These are phyloP conservation scores for Nemania diffusa DNA, from an alignment of 2,329 filamentous ascomycete species.

Conservation along the genomic window DNA sequence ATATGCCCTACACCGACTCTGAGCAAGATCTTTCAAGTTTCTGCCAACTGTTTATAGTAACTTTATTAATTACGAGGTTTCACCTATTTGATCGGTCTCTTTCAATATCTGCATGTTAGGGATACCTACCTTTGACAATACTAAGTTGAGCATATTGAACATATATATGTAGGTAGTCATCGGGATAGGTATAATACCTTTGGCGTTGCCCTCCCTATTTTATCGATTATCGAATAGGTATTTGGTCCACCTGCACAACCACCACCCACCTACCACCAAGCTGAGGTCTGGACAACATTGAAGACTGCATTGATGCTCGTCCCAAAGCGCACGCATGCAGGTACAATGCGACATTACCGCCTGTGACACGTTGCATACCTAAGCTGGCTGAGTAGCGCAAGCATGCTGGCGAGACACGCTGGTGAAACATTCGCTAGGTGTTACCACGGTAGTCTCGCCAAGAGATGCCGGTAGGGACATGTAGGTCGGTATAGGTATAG, in stretches of 20 bases:
- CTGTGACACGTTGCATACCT: constrained; percentile 27
- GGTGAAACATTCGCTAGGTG: constrained; percentile 49
- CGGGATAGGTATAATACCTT: no score
- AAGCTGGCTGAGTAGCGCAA: constrained; percentile 12
- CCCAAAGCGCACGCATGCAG: constrained; percentile 26
- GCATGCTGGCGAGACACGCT: constrained; percentile 83
- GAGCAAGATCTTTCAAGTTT: constrained; percentile 11
- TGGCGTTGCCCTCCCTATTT: background rate
- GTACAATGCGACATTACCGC: constrained; percentile 32
- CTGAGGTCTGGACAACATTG: constrained; percentile 23
- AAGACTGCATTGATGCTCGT: constrained; percentile 25
- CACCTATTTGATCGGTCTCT: constrained; percentile 3
- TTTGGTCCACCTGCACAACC: background rate
- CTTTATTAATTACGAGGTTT: constrained; percentile 16
- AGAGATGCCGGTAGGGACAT: no score
- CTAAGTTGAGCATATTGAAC: background rate
- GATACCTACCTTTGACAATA: background rate
- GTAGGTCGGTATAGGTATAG: background rate
- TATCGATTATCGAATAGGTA: background rate
- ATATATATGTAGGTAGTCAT: no score
- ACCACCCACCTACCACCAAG: background rate
- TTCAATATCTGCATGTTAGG: background rate
- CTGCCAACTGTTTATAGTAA: constrained; percentile 7
- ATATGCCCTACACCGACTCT: background rate
- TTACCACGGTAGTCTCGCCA: constrained; percentile 39